Percentiles rank a stretch among this genome's conserved stretches.
phyloP scores from a whole-genome alignment of 768 basidiomycete species.

The Baorangia bicolor region DNA sequence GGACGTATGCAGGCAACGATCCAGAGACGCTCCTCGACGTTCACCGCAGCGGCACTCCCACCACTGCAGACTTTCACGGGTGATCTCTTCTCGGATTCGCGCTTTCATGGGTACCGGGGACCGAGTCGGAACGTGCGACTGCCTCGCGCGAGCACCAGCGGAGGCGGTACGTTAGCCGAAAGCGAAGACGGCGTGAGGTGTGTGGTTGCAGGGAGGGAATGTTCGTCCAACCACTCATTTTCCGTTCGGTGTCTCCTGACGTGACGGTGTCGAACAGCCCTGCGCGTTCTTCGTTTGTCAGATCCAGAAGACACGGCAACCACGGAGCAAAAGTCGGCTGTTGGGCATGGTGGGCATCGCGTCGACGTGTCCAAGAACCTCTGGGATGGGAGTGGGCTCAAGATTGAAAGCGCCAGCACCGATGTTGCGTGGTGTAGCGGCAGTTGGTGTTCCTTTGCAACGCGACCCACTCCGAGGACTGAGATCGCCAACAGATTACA shows the following conservation, averaged over 20 bases:
- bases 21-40: constrained; percentile 29
- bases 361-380: constrained; percentile 75
- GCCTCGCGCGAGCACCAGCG: constrained; percentile 54
- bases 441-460: constrained; percentile 39
- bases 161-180: constrained; percentile 67
- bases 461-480: background rate
- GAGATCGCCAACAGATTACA: constrained; percentile 49
- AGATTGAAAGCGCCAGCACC: constrained; percentile 75
- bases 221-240: constrained; percentile 38
- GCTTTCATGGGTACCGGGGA: constrained; percentile 44
- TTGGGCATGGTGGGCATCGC: constrained; percentile 60
- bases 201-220: constrained; percentile 78
- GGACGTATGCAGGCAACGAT: constrained; percentile 24
- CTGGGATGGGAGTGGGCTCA: constrained; percentile 76
- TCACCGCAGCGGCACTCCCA: constrained; percentile 6
- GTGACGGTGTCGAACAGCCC: constrained; percentile 39
- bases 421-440: constrained; percentile 81
- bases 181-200: constrained; percentile 66
- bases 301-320: constrained; percentile 41
- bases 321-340: constrained; percentile 49
- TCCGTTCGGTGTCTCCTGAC: constrained; percentile 6
- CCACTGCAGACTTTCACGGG: constrained; percentile 8
- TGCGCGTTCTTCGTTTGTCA: constrained; percentile 59
- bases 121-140: constrained; percentile 56
- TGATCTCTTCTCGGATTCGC: constrained; percentile 42